Evolutionary conservation across 805 yeast species (phyloP).

Genomic region (Suhomyces sp.): DNA sequence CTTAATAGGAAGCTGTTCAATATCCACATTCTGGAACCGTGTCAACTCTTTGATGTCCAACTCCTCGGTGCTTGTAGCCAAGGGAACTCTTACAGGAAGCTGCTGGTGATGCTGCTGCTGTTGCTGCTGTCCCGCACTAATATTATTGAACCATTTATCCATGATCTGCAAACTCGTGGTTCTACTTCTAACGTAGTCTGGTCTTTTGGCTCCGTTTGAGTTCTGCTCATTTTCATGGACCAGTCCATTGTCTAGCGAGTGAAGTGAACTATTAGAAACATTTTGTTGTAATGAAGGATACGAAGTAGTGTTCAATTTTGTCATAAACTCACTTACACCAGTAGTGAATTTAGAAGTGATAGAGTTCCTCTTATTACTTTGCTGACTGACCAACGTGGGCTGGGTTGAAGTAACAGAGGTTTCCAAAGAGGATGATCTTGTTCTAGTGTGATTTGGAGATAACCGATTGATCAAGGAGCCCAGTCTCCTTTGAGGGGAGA

Average conservation of each 20-base stretch:
- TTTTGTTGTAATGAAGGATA: constrained; percentile 4
- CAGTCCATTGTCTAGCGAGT: constrained; percentile 28
- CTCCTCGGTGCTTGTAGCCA: constrained; percentile 8
- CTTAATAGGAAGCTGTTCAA: constrained; percentile 34
- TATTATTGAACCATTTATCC: constrained; percentile 44
- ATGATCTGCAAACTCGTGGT: constrained; percentile 41
- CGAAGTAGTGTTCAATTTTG: constrained; percentile 31
- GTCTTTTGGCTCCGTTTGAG: constrained; percentile 16
- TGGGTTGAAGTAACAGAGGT: constrained; percentile 5
- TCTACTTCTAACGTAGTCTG: constrained; percentile 30
- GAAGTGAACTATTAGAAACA: constrained; percentile 34
- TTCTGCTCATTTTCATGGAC: constrained; percentile 22
- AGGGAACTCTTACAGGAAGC: constrained; percentile 6
- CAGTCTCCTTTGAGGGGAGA: constrained; percentile 12
- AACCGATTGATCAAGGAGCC: constrained; percentile 27
- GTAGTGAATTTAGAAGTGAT: constrained; percentile 39
- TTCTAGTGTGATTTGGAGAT: constrained; percentile 38
- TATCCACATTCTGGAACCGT: constrained; percentile 32
- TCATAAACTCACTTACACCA: constrained; percentile 45
- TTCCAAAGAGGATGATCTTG: constrained; percentile 40
- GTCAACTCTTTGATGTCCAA: constrained; percentile 25
- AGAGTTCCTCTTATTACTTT: constrained; percentile 25
- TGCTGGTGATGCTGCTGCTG: constrained; percentile 6
- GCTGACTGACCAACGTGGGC: constrained; percentile 9
- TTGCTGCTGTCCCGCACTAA: constrained; percentile 14